Percentiles rank a stretch among this genome's conserved stretches.
phyloP scores from a whole-genome alignment of 441 rosid species.

The Pelargonium cotyledonis region DNA sequence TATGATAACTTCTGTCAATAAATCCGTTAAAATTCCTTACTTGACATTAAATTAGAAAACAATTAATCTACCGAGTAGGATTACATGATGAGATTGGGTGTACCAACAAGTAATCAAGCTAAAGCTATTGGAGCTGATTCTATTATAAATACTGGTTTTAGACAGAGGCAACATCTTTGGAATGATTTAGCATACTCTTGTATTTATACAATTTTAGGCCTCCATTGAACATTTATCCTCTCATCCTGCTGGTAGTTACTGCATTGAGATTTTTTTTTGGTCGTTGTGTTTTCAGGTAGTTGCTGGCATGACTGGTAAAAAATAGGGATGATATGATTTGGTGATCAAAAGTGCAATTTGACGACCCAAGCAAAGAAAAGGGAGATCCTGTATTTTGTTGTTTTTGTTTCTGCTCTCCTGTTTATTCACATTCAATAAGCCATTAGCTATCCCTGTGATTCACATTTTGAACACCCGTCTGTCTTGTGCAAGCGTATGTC shows the following conservation, averaged over 20 bases:
- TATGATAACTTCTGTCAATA: no score
- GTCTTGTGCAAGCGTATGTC: slow-evolving; percentile 14
- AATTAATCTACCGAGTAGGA: no score
- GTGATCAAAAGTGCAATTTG: slow-evolving; percentile 1
- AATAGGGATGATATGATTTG: slow-evolving; percentile 29
- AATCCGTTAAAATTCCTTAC: no score
- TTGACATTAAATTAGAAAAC: no score
- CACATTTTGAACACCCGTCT: slow-evolving; percentile 6
- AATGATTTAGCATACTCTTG: neutral
- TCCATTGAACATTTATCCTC: neutral
- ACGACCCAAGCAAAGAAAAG: neutral
- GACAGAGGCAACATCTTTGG: no score
- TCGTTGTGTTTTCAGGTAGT: slow-evolving; percentile 49
- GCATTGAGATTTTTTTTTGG: neutral
- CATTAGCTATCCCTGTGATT: slow-evolving; percentile 16
- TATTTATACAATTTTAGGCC: neutral
- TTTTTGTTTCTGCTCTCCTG: slow-evolving; percentile 14
- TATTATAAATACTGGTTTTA: no score
- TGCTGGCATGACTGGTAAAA: slow-evolving; percentile 84
- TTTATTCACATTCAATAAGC: slow-evolving; percentile 37
- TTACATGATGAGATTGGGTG: no score
- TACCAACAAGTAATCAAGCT: no score
- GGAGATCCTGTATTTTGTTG: neutral
- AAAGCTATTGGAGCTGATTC: no score
- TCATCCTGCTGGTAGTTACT: neutral